Evolutionary conservation across 1,284 basidiomycete genomes (phyloP).

Genomic region (Xerocomus amazonicus): DNA sequence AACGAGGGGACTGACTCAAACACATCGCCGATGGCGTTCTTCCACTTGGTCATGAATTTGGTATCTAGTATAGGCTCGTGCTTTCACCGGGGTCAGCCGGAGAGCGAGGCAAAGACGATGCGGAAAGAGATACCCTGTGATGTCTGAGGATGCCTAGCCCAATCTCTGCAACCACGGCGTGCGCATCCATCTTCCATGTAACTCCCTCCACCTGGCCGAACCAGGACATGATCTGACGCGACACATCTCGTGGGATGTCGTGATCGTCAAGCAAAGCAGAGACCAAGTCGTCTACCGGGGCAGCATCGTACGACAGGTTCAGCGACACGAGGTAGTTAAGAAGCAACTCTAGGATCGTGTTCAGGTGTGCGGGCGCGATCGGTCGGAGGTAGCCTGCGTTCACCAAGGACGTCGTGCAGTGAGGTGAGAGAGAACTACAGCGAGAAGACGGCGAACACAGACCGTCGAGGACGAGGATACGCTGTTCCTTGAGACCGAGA

Average conservation of each 20-base stretch:
- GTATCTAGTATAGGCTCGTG: slow-evolving; percentile 53
- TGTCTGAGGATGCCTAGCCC: slow-evolving; percentile 68
- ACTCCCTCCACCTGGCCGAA: slow-evolving; percentile 63
- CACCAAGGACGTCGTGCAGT: neutral
- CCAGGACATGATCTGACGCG: slow-evolving; percentile 71
- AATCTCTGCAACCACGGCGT: slow-evolving; percentile 58
- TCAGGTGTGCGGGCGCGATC: slow-evolving; percentile 63
- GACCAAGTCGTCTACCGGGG: slow-evolving; percentile 51
- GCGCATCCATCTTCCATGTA: slow-evolving; percentile 62
- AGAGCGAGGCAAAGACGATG: neutral
- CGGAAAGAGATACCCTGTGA: slow-evolving; percentile 47
- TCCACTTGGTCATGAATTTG: slow-evolving; percentile 67
- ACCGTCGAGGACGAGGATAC: slow-evolving; percentile 74
- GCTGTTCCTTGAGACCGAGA: slow-evolving; percentile 58
- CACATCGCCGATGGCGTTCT: slow-evolving; percentile 64
- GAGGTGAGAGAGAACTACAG: too few relatives aligned
- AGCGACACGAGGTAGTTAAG: slow-evolving; percentile 66
- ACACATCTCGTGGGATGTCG: slow-evolving; percentile 61
- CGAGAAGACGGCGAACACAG: slow-evolving; percentile 10
- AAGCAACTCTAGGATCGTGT: slow-evolving; percentile 67
- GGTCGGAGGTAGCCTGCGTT: slow-evolving; percentile 61
- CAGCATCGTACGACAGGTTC: slow-evolving; percentile 46
- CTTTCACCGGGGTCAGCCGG: slow-evolving; percentile 32
- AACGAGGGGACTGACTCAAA: slow-evolving; percentile 61
- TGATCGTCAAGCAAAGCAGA: slow-evolving; percentile 67